Percentiles rank a stretch among this genome's conserved stretches.
Conservation (phyloP, 148 eudicot species). For the Spergularia bocconei region DNA sequence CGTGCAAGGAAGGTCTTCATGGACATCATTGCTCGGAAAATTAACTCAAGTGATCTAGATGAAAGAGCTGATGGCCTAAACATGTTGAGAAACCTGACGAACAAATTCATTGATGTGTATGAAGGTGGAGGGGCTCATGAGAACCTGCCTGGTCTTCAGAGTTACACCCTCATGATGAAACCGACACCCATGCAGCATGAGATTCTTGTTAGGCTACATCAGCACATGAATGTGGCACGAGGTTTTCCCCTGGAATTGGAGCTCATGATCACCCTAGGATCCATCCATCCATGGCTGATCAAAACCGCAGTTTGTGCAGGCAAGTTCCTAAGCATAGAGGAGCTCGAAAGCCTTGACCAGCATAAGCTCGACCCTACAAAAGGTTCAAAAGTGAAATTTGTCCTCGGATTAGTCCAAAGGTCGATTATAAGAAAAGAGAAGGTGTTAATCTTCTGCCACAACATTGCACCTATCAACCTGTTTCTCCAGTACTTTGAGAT, state of each 20-base stretch:
- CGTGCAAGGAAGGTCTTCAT: conserved; percentile 85
- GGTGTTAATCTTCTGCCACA: conserved; percentile 88
- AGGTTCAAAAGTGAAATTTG: conserved; percentile 87
- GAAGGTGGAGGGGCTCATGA: conserved; percentile 72
- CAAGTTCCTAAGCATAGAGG: conserved; percentile 56
- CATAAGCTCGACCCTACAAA: conserved; percentile 65
- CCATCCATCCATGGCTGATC: conserved; percentile 94
- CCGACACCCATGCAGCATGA: conserved; percentile 75
- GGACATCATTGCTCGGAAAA: conserved; percentile 65
- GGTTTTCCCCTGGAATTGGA: conserved; percentile 88
- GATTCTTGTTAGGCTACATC: conserved; percentile 59
- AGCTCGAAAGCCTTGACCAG: conserved; percentile 60
- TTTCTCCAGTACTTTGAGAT: conserved; percentile 61
- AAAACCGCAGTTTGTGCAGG: conserved; percentile 68
- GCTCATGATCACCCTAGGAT: conserved; percentile 81
- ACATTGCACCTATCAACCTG: conserved; percentile 86
- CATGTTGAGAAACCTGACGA: conserved; percentile 71
- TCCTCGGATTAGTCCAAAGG: conserved; percentile 74
- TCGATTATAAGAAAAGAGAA: conserved; percentile 74
- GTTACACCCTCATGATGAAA: conserved; percentile 92
- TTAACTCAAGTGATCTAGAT: conserved; percentile 49
- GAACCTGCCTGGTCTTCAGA: conserved; percentile 79
- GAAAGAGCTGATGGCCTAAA: conserved; percentile 70
- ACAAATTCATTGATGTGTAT: conserved; percentile 74
- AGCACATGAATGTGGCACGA: conserved; percentile 57